Evolutionary conservation across 148 eudicot species (phyloP), one percentile per base, ranked within the genome.

Genomic region (Amaranthus hypochondriacus): DNA sequence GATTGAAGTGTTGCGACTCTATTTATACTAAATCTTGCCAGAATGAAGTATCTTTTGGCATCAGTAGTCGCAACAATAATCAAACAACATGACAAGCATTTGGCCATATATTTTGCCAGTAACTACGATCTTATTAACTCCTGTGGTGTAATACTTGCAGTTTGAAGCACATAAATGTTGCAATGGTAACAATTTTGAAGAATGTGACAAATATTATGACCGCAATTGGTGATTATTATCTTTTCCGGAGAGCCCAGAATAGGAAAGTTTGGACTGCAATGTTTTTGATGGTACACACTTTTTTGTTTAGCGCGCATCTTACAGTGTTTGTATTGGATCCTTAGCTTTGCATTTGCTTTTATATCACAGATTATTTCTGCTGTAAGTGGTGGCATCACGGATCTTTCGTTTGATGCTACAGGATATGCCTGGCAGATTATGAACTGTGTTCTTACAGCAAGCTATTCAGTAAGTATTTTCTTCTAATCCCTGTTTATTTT

Each of bases 161-260:
- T 81, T 83, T 92, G 86, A 91, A 87, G 75, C 75, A 82, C 85
- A 89, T 86, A 67, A 92, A 92, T 71, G 85, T 91, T 71, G 97
- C 97, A 21, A 92, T 92, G 97, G 94, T 92, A 77, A 92, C 97
- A 52, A 89, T 92, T 78, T 73, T 92, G 90, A 92, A 92, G 92
- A 92, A 92, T 49, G 67, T 86, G 81, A 92, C 97, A 59, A 92
- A 89, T 79, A 89, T 92, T 62, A 61, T 92, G 66, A 92, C 97
- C 66, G 97, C 93, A 64, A 44, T 81, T 74, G 97, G 97, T 66
- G 97, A 91, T 79, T 78, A 84, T 39, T 87, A 87, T 78, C 59
- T 89, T 15, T 91, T 91, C 81, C 85, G 87, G 71, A 89, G 90
- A 84, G 87, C 62, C 15, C 97, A 91, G 76, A 89, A 84, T 83